Conservation (phyloP, 1,139 yeast genomes). For the Debaryomyces sp. region DNA sequence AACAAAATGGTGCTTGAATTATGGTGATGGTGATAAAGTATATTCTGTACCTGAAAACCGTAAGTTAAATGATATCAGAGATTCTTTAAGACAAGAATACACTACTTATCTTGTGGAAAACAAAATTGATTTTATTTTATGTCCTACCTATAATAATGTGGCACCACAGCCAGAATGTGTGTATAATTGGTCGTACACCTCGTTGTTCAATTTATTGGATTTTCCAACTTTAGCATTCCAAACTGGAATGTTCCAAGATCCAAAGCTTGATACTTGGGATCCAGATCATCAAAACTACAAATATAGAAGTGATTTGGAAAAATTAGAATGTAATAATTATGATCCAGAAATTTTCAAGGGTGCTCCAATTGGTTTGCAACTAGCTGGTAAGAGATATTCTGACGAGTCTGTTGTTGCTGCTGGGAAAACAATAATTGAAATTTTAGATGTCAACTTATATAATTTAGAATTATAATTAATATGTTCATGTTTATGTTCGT, state of each 20-base stretch:
- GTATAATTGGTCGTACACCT: constrained; percentile 76
- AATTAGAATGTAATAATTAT: constrained; percentile 39
- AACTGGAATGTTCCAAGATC: constrained; percentile 63
- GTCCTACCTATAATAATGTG: constrained; percentile 71
- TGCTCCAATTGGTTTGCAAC: constrained; percentile 48
- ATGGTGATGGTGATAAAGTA: constrained; percentile 57
- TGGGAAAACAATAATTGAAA: constrained; percentile 35
- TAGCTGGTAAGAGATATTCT: constrained; percentile 40
- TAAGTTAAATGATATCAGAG: constrained; percentile 52
- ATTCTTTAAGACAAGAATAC: constrained; percentile 57
- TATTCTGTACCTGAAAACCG: constrained; percentile 50
- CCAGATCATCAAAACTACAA: constrained; percentile 28
- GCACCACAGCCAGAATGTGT: constrained; percentile 70
- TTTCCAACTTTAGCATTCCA: constrained; percentile 64
- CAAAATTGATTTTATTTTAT: constrained; percentile 65
- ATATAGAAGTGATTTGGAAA: constrained; percentile 47
- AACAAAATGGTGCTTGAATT: constrained; percentile 60
- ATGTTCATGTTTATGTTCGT: not conserved
- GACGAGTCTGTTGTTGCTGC: constrained; percentile 49
- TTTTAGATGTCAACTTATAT: constrained; percentile 26
- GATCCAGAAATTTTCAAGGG: constrained; percentile 36
- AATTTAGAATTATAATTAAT: constrained; percentile 3
- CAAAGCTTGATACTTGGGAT: constrained; percentile 44
- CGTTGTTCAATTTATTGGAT: constrained; percentile 67
- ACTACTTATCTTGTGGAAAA: constrained; percentile 52